Evolutionary conservation across 1,284 basidiomycete genomes (phyloP), one percentile per base, ranked within the genome.

Genomic region (Ganoderma lucidum): DNA sequence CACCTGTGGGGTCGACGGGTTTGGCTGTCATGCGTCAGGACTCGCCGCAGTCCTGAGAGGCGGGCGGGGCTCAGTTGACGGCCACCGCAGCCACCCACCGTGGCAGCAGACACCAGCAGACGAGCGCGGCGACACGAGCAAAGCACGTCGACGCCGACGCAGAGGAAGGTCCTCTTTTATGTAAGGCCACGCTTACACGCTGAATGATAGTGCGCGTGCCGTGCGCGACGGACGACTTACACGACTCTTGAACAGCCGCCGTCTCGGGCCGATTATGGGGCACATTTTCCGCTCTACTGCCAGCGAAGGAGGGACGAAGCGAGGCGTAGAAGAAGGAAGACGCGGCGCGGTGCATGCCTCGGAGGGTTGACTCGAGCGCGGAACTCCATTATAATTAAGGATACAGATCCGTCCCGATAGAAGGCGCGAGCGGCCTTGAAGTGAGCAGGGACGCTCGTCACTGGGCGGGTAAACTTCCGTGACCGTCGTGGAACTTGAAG

Each of bases 121-220:
- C 61, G 65, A 41, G 64, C 64, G 63, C 61, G 45, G 70, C 61
- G 37, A 32, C 55, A 63, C 68, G 48, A 66, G 45, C 44, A 62
- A 62, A 70, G 72, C 61, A 35, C 55, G 17, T 53, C 63, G 62
- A 61, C 48, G 63, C 72, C 72, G 56, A 59, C 39, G 59, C 5
- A 70, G 70, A 68, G 72, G 70, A 73, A 67, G 67, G 72, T 73
- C 67, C 53, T 14, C 59, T 56, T 68, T 73, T 73, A 73, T 73
- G 70, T 73, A 73, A 73, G 72, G 67, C 71, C 58, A 62, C 53
- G 62, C 23, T 39, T 37, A 58, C 71, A 71, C 70, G 68, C 63
- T 69, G 66, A 63, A 53, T 61, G 69, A 64, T 66, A 73, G 64
- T 65, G 63, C 65, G 63, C 65, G 48, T 67, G 71, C 69, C 65